These are phyloP conservation scores for Solanum habrochaites DNA, from an alignment of 257 asterid species.

Conservation along the genomic window DNA sequence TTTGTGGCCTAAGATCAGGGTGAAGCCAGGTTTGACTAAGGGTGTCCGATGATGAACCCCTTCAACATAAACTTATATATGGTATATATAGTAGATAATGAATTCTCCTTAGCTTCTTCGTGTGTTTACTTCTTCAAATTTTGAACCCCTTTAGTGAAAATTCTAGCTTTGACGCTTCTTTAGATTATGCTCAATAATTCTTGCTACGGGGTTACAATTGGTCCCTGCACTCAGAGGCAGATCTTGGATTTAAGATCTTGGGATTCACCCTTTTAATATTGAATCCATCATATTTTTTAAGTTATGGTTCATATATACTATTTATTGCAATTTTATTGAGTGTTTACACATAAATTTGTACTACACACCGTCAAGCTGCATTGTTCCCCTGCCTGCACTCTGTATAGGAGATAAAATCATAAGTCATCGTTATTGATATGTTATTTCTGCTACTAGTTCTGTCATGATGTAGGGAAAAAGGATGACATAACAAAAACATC, in stretches of 20 bases:
- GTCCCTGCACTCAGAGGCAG: not conserved
- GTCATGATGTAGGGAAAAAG: too few species aligned
- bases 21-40: not conserved
- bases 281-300: not conserved
- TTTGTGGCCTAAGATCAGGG: not conserved
- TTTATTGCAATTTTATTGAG: not conserved
- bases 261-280: not conserved
- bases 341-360: not conserved
- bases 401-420: not conserved
- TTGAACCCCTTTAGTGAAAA: not conserved
- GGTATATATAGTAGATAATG: not conserved
- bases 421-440: not conserved
- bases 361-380: not conserved
- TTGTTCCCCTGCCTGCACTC: not conserved
- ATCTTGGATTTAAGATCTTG: not conserved
- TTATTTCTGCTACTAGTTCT: not conserved
- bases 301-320: not conserved
- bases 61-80: not conserved
- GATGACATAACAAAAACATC: not conserved
- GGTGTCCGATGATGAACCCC: not conserved
- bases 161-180: not conserved
- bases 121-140: not conserved
- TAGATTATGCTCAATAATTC: not conserved
- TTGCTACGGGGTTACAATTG: not conserved
- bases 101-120: not conserved